Percentiles rank a stretch among this genome's conserved stretches.
These are phyloP conservation scores for Beauveria rudraprayagi DNA, from an alignment of 2,329 filamentous ascomycete species.

Conservation along the genomic window DNA sequence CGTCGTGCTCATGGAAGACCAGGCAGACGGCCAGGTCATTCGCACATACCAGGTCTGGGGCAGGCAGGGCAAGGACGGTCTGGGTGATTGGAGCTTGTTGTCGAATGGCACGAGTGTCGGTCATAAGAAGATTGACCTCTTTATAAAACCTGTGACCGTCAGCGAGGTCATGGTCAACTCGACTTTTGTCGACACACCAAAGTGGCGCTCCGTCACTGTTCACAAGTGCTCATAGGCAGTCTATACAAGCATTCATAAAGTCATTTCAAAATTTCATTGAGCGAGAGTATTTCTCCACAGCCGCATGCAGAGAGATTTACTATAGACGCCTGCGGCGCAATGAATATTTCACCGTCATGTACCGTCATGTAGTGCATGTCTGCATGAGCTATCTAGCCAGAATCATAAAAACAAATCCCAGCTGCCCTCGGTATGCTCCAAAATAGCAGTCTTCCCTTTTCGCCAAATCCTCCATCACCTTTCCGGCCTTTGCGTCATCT, in stretches of 20 bases:
- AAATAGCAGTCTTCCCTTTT: slow-evolving; percentile 9
- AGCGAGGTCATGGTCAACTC: slow-evolving; percentile 18
- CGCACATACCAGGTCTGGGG: slow-evolving; percentile 18
- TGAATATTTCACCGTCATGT: too few relatives aligned
- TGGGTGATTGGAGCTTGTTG: slow-evolving; percentile 14
- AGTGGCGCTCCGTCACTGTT: slow-evolving; percentile 17
- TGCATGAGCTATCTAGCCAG: slow-evolving; percentile 9
- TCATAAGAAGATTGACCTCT: slow-evolving; percentile 20
- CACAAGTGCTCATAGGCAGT: slow-evolving; percentile 15
- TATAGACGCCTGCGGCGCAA: too few relatives aligned
- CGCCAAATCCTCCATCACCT: not conserved
- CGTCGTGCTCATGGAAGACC: slow-evolving; percentile 21
- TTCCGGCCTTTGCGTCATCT: not conserved
- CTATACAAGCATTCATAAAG: too few relatives aligned
- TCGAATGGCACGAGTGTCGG: slow-evolving; percentile 20
- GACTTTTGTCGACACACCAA: slow-evolving; percentile 18
- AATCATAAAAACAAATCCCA: slow-evolving; percentile 12
- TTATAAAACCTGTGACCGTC: slow-evolving; percentile 14
- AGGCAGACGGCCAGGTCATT: slow-evolving; percentile 19
- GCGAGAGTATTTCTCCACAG: too few relatives aligned
- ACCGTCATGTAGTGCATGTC: too few relatives aligned
- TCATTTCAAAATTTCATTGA: not conserved
- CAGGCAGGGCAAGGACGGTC: slow-evolving; percentile 12
- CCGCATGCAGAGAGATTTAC: too few relatives aligned
- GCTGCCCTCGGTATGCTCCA: slow-evolving; percentile 3